phyloP scores from a whole-genome alignment of 2,329 filamentous ascomycete species.

The Stagonosporopsis chrysanthemi region DNA sequence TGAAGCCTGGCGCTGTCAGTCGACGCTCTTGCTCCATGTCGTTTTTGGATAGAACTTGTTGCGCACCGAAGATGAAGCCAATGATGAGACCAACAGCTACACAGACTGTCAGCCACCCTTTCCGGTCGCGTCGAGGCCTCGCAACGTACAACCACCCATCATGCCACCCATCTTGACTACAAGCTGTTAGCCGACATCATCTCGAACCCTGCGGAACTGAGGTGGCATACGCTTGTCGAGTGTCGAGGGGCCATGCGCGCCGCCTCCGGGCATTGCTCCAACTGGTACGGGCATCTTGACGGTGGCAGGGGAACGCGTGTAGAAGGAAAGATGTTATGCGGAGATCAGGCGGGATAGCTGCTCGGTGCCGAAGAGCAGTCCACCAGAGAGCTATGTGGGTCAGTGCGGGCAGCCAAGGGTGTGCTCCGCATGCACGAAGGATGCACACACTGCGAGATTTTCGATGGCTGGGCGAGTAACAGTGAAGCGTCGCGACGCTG shows the following conservation, averaged over 20 bases:
- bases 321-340: constrained; percentile 17
- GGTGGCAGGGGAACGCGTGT: constrained; percentile 5
- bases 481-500: background rate
- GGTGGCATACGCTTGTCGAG: constrained; percentile 71
- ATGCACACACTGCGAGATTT: background rate
- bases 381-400: constrained; percentile 14
- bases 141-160: constrained; percentile 92
- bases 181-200: constrained; percentile 43
- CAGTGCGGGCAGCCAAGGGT: constrained; percentile 20
- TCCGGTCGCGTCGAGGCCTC: background rate
- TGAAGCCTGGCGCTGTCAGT: constrained; percentile 68
- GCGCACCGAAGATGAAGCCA: constrained; percentile 93
- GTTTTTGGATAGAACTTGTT: background rate
- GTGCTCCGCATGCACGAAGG: constrained; percentile 10
- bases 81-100: constrained; percentile 93
- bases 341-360: constrained; percentile 23
- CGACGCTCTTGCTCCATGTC: constrained; percentile 2
- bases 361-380: constrained; percentile 16
- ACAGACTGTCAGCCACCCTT: constrained; percentile 24
- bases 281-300: constrained; percentile 65
- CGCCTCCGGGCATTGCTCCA: constrained; percentile 50
- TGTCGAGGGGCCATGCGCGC: constrained; percentile 65
- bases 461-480: background rate
- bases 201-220: constrained; percentile 22
- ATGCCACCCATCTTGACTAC: constrained; percentile 97